Conservation (phyloP, 106 monocot species). For the Apostasia ramifera region DNA sequence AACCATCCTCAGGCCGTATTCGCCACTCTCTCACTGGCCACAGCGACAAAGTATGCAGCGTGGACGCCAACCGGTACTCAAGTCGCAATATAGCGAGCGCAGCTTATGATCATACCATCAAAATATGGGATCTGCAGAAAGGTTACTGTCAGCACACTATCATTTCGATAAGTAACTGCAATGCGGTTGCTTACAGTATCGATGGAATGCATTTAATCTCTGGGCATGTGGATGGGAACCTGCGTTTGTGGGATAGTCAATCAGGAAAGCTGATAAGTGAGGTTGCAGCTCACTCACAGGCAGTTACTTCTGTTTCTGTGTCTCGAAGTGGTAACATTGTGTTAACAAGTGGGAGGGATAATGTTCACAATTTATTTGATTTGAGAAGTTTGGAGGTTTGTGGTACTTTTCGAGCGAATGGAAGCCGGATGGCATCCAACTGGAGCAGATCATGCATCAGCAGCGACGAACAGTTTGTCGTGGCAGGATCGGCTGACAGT, state of each 20-base stretch:
- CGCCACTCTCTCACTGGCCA: slow-evolving; percentile 84
- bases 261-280: slow-evolving; percentile 53
- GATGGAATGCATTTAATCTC: slow-evolving; percentile 72
- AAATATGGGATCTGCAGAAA: slow-evolving; percentile 77
- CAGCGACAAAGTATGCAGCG: slow-evolving; percentile 76
- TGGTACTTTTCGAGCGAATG: slow-evolving; percentile 48
- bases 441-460: slow-evolving; percentile 91
- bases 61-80: slow-evolving; percentile 50
- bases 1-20: slow-evolving; percentile 42
- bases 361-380: slow-evolving; percentile 81
- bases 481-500: slow-evolving; percentile 74
- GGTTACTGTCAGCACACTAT: slow-evolving; percentile 80
- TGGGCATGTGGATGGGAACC: slow-evolving; percentile 82
- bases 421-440: slow-evolving; percentile 53
- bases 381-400: slow-evolving; percentile 71
- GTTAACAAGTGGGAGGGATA: slow-evolving; percentile 85
- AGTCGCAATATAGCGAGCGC: slow-evolving; percentile 54
- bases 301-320: slow-evolving; percentile 67
- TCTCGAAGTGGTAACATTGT: slow-evolving; percentile 58
- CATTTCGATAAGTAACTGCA: slow-evolving; percentile 74
- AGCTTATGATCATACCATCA: slow-evolving; percentile 75
- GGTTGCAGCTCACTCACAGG: slow-evolving; percentile 78
- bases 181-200: slow-evolving; percentile 51
- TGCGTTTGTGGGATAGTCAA: slow-evolving; percentile 77
- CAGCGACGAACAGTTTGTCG: slow-evolving; percentile 64